These are phyloP conservation scores for Alternaria conjuncta DNA, from an alignment of 2,329 filamentous ascomycete genomes.

Conservation along the genomic window DNA sequence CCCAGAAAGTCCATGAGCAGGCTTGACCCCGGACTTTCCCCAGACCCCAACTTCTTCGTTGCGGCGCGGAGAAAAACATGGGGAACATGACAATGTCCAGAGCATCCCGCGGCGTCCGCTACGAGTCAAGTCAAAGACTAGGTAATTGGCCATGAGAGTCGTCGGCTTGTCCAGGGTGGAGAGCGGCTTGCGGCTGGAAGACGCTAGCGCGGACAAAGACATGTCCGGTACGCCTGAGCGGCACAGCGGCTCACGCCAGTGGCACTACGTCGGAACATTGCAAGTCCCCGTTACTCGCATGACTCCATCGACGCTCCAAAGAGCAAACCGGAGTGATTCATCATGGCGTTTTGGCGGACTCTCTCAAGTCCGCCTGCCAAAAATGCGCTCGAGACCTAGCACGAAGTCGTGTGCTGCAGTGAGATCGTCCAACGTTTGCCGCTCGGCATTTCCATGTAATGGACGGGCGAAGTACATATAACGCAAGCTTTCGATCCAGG, in stretches of 20 bases:
- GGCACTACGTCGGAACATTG: background rate
- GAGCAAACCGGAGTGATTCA: background rate
- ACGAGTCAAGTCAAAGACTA: background rate
- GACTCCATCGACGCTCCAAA: background rate
- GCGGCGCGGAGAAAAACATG: background rate
- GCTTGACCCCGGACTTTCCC: conserved; percentile 31
- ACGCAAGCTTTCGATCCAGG: background rate
- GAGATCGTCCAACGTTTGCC: background rate
- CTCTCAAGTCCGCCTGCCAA: conserved; percentile 13
- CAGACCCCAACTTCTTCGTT: conserved; percentile 15
- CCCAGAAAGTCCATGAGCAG: conserved; percentile 20
- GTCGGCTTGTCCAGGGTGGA: background rate
- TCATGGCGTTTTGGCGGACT: conserved; percentile 11
- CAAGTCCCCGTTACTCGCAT: background rate
- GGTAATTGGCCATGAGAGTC: background rate
- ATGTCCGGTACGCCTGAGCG: conserved; percentile 6
- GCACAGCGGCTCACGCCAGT: background rate
- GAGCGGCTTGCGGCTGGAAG: background rate
- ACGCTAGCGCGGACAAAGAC: conserved; percentile 16
- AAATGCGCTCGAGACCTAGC: background rate
- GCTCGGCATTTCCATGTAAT: background rate
- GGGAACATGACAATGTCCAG: background rate
- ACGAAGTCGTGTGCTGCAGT: background rate
- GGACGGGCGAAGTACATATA: conserved; percentile 1
- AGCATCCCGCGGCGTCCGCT: background rate